Evolutionary conservation across 495 filamentous ascomycete genomes (phyloP).

Genomic region (Penicillium odoratum): DNA sequence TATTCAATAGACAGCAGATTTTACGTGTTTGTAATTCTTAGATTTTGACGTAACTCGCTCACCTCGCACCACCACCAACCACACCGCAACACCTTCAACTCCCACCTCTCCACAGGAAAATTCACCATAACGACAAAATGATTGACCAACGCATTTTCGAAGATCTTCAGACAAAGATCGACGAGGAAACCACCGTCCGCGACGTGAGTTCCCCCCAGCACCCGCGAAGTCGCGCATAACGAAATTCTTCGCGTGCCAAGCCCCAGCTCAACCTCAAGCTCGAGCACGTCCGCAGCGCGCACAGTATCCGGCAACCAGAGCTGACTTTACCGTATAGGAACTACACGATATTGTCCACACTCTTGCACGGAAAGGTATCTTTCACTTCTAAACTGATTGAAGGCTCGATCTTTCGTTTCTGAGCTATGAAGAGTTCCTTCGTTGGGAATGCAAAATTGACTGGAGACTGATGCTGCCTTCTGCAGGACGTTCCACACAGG

Average conservation of each 20-base stretch:
- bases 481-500: slow-evolving; percentile 64
- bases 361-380: slow-evolving; percentile 68
- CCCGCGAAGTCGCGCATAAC: slow-evolving; percentile 10
- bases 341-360: slow-evolving; percentile 76
- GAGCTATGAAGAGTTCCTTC: background rate
- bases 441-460: background rate
- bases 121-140: slow-evolving; percentile 32
- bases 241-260: slow-evolving; percentile 29
- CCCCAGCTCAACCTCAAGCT: slow-evolving; percentile 9
- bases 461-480: slow-evolving; percentile 9
- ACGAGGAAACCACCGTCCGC: slow-evolving; percentile 76
- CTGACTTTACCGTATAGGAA: slow-evolving; percentile 47
- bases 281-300: slow-evolving; percentile 12
- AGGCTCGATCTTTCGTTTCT: background rate
- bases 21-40: background rate
- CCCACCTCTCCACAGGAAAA: slow-evolving; percentile 3
- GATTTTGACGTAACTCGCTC: slow-evolving; percentile 26
- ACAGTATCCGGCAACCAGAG: slow-evolving; percentile 8
- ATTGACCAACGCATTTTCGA: slow-evolving; percentile 86
- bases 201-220: slow-evolving; percentile 55
- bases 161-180: slow-evolving; percentile 82
- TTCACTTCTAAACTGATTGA: background rate
- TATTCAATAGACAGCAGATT: background rate
- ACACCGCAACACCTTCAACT: slow-evolving; percentile 13
- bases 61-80: slow-evolving; percentile 14